Conservation (phyloP, 345 rosid genomes). For the Geranium rotundifolium region DNA sequence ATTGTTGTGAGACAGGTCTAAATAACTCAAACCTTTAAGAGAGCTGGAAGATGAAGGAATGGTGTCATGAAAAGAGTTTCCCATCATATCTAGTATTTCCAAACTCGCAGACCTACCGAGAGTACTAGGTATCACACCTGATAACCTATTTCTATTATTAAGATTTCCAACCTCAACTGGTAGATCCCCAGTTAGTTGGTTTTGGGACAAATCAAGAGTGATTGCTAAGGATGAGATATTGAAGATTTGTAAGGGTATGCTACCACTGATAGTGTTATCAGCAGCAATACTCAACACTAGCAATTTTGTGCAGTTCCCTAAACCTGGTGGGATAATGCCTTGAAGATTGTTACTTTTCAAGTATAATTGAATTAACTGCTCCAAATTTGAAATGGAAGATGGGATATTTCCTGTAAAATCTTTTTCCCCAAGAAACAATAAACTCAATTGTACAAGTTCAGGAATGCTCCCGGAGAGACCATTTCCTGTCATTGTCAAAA, state of each 20-base stretch:
- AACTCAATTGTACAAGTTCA: background rate
- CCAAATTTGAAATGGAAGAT: slow-evolving; percentile 2
- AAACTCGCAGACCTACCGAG: slow-evolving; percentile 6
- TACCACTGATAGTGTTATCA: slow-evolving; percentile 17
- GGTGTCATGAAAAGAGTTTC: slow-evolving; percentile 13
- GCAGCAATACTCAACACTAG: background rate
- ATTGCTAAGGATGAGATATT: slow-evolving; percentile 11
- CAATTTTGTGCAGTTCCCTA: background rate
- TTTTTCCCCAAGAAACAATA: background rate
- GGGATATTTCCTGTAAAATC: slow-evolving; percentile 5
- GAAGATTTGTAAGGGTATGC: slow-evolving; percentile 10
- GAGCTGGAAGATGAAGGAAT: slow-evolving; percentile 10
- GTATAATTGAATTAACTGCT: background rate
- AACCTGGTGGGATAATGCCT: slow-evolving; percentile 4
- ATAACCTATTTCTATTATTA: slow-evolving; percentile 8
- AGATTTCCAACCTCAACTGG: slow-evolving; percentile 11
- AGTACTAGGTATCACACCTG: slow-evolving; percentile 14
- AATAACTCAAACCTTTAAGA: slow-evolving; percentile 3
- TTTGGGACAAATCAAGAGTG: slow-evolving; percentile 12
- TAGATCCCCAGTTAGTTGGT: slow-evolving; percentile 7
- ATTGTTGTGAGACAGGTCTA: slow-evolving; percentile 20
- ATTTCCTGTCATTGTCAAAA: background rate
- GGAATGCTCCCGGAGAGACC: slow-evolving; percentile 3
- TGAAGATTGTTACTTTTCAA: background rate
- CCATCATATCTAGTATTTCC: slow-evolving; percentile 1